Conservation (phyloP, 2,329 filamentous ascomycete species). For the Alternaria ethzedia region DNA sequence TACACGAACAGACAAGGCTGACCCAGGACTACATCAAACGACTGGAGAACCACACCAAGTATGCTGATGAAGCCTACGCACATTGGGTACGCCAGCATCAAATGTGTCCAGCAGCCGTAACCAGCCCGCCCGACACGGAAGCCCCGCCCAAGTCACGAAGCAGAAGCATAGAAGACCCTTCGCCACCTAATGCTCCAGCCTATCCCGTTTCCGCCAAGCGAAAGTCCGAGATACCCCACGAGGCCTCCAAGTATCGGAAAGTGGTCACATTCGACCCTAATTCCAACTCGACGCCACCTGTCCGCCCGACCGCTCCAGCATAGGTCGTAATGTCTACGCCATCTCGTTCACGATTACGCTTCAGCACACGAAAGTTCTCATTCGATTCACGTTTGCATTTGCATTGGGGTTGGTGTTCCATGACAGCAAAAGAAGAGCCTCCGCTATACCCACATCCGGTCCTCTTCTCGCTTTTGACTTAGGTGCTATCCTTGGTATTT, state of each 20-base stretch:
- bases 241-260: slow-evolving; percentile 22
- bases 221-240: slow-evolving; percentile 22
- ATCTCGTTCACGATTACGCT: slow-evolving; percentile 2
- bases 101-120: slow-evolving; percentile 1
- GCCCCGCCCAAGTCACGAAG: slow-evolving; percentile 9
- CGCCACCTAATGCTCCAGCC: background rate
- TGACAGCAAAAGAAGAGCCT: slow-evolving; percentile 22
- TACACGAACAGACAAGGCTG: slow-evolving; percentile 17
- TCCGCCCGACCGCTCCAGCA: slow-evolving; percentile 19
- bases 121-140: slow-evolving; percentile 7
- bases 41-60: slow-evolving; percentile 22
- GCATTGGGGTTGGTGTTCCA: slow-evolving; percentile 27
- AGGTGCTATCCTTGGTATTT: background rate
- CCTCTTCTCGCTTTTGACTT: slow-evolving; percentile 6
- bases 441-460: slow-evolving; percentile 28
- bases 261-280: slow-evolving; percentile 13
- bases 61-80: slow-evolving; percentile 25
- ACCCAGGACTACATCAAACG: slow-evolving; percentile 24
- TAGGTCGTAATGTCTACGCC: slow-evolving; percentile 7
- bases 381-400: slow-evolving; percentile 21
- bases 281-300: slow-evolving; percentile 17
- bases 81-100: slow-evolving; percentile 6
- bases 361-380: slow-evolving; percentile 6
- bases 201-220: slow-evolving; percentile 19
- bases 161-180: background rate